Percentiles rank a stretch among this genome's conserved stretches.
Conservation (phyloP, 495 filamentous ascomycete genomes). For the Hypoxylon lienhwacheense region DNA sequence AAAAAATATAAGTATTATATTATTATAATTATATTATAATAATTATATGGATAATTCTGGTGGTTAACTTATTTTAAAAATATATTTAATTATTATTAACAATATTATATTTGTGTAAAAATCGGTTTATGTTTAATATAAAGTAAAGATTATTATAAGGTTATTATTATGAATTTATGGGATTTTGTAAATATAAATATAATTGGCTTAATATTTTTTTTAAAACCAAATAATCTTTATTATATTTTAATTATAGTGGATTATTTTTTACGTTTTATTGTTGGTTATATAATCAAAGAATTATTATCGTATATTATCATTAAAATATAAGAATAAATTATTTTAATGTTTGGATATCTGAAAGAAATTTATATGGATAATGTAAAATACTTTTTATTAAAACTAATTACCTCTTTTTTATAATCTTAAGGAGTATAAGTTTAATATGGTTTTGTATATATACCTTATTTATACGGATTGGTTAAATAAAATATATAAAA, state of each 20-base stretch:
- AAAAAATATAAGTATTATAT: background rate
- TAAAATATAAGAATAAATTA: background rate
- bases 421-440: background rate
- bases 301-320: background rate
- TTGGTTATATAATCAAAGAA: background rate
- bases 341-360: background rate
- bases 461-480: background rate
- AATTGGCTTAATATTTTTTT: background rate
- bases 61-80: background rate
- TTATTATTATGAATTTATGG: background rate
- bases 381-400: background rate
- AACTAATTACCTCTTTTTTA: background rate
- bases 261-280: background rate
- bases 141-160: background rate
- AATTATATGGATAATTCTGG: background rate
- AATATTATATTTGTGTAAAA: background rate
- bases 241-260: background rate
- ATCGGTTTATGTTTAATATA: background rate
- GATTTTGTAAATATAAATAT: background rate
- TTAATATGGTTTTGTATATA: background rate
- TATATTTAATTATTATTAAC: background rate
- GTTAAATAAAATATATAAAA: background rate
- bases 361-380: background rate
- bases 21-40: background rate
- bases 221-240: background rate